These are phyloP conservation scores for Gossypium trilobum DNA, from an alignment of 441 rosid species.

Conservation along the genomic window DNA sequence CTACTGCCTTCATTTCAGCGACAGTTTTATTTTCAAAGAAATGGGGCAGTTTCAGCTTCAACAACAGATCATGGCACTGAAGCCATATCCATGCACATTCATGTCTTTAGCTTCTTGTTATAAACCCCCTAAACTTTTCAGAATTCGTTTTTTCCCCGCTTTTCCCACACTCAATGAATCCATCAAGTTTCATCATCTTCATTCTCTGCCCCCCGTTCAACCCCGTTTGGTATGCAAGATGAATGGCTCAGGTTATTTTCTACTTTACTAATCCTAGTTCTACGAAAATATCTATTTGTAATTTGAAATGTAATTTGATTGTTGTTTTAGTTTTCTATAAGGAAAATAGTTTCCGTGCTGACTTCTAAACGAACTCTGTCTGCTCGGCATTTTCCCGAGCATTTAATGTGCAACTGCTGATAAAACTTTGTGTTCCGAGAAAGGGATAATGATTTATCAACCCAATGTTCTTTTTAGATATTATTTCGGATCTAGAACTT, in stretches of 20 bases:
- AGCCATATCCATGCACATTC: constrained; percentile 4
- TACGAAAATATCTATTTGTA: not conserved
- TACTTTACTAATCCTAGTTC: not conserved
- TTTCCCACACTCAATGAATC: not conserved
- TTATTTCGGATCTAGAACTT: constrained; percentile 51
- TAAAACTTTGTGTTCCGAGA: not conserved
- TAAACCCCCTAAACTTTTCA: not conserved
- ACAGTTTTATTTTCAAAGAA: not conserved
- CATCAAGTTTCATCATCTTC: not conserved
- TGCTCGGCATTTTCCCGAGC: constrained; percentile 1
- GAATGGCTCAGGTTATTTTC: constrained; percentile 6
- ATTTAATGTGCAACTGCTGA: constrained; percentile 2
- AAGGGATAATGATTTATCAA: not conserved
- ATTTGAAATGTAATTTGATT: not conserved
- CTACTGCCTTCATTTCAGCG: constrained; percentile 3
- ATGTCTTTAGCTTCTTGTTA: constrained; percentile 20
- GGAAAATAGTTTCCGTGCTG: not conserved
- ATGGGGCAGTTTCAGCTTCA: constrained; percentile 36
- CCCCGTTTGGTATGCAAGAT: constrained; percentile 4
- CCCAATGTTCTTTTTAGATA: constrained; percentile 30
- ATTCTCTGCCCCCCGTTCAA: not conserved
- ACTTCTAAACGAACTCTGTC: not conserved
- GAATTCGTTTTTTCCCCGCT: not conserved
- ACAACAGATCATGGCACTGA: constrained; percentile 4
- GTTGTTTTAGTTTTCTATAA: not conserved